phyloP scores from a whole-genome alignment of 1,139 yeast genomes.

The Blastobotrys capitulatus region DNA sequence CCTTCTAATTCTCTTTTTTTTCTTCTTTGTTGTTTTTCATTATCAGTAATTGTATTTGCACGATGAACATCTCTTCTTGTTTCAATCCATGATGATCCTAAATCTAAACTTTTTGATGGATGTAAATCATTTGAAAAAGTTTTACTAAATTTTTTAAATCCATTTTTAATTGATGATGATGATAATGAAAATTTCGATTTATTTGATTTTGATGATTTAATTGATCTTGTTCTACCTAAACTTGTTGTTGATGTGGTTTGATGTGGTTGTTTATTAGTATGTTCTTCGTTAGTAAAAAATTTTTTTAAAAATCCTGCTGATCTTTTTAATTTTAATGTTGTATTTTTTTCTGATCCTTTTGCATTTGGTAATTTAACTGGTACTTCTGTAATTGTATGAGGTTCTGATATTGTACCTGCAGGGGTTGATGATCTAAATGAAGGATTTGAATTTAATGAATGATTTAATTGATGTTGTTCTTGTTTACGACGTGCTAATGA shows the following conservation, averaged over 20 bases:
- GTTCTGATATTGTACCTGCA: slow-evolving; percentile 7
- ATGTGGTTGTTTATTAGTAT: not conserved
- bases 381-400: slow-evolving; percentile 16
- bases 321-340: slow-evolving; percentile 25
- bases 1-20: slow-evolving; percentile 65
- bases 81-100: slow-evolving; percentile 40
- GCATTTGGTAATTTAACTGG: slow-evolving; percentile 25
- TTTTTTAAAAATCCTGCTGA: slow-evolving; percentile 51
- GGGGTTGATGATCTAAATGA: not conserved
- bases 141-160: slow-evolving; percentile 7
- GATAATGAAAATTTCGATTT: slow-evolving; percentile 23
- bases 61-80: slow-evolving; percentile 61
- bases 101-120: slow-evolving; percentile 4
- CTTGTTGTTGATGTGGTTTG: not conserved
- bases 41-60: slow-evolving; percentile 64
- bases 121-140: slow-evolving; percentile 3
- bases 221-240: slow-evolving; percentile 2
- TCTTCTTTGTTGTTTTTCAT: slow-evolving; percentile 65
- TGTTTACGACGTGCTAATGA: slow-evolving; percentile 67
- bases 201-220: slow-evolving; percentile 21
- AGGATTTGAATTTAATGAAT: not conserved
- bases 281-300: slow-evolving; percentile 33
- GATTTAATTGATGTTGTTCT: not conserved
- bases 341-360: slow-evolving; percentile 13
- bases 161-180: slow-evolving; percentile 14